phyloP scores from a whole-genome alignment of 352 stramenopile genomes.

The Pythium phragmiticola region DNA sequence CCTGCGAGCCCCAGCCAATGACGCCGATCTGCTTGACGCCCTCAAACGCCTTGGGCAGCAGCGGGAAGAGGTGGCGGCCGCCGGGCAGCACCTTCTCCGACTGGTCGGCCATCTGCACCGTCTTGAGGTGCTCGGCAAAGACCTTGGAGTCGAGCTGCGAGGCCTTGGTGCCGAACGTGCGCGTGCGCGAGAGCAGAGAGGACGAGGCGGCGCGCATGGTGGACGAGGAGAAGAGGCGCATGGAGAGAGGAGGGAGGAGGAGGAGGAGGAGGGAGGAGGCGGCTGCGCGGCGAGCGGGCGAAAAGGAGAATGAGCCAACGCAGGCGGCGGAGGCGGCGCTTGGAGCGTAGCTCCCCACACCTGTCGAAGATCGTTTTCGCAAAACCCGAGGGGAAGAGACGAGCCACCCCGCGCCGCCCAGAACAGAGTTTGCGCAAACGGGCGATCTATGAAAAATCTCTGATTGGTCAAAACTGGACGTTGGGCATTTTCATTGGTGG shows the following conservation, averaged over 20 bases:
- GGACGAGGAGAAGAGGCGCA: constrained; percentile 70
- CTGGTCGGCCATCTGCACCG: constrained; percentile 72
- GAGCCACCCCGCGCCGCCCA: neutral
- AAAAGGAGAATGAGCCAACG: constrained; percentile 27
- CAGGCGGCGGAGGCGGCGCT: neutral
- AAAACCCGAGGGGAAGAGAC: constrained; percentile 25
- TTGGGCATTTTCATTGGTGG: constrained; percentile 14
- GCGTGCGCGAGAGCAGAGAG: constrained; percentile 40
- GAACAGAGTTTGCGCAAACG: constrained; percentile 31
- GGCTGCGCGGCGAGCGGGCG: constrained; percentile 18
- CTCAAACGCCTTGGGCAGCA: constrained; percentile 95
- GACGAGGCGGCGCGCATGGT: constrained; percentile 41
- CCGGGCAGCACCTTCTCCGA: constrained; percentile 76
- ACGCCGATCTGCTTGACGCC: constrained; percentile 97
- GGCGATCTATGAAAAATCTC: constrained; percentile 1
- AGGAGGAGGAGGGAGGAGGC: neutral
- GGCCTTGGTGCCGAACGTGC: constrained; percentile 63
- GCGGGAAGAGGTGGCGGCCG: constrained; percentile 92
- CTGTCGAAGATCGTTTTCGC: constrained; percentile 37
- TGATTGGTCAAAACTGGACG: constrained; percentile 20
- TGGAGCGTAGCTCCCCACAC: constrained; percentile 7
- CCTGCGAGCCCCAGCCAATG: constrained; percentile 98
- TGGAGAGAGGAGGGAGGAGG: constrained; percentile 15
- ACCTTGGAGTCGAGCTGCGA: constrained; percentile 62
- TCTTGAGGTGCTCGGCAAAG: constrained; percentile 76